A percentile compares a stretch with the other conserved stretches of the same genome.
These are phyloP conservation scores for Tetrahymena malaccensis DNA, from an alignment of 73 alveolate genomes.

Conservation along the genomic window DNA sequence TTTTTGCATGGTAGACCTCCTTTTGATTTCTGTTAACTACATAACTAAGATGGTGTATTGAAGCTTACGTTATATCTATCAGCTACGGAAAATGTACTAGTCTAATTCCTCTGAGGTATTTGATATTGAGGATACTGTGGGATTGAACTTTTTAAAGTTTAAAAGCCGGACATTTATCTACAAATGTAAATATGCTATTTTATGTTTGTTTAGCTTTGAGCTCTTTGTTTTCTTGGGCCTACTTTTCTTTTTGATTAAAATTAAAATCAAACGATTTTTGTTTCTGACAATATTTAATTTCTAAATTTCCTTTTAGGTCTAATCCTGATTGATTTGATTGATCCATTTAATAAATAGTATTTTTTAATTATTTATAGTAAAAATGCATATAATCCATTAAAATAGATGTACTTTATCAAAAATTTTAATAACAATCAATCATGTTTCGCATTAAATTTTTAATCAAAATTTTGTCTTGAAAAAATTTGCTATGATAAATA, in stretches of 20 bases:
- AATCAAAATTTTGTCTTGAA: neutral
- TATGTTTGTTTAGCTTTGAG: neutral
- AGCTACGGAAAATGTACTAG: neutral
- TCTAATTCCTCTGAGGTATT: neutral
- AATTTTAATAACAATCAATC: too few relatives aligned
- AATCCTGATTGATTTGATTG: neutral
- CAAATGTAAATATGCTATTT: neutral
- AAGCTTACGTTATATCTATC: neutral
- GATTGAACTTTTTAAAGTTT: neutral
- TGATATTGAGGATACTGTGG: neutral
- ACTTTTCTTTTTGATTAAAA: neutral
- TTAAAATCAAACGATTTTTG: neutral
- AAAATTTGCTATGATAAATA: too few relatives aligned
- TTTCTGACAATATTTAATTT: neutral
- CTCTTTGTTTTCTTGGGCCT: neutral
- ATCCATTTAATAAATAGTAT: neutral
- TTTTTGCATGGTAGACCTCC: neutral
- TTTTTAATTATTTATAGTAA: neutral
- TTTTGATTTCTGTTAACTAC: neutral
- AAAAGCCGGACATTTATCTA: neutral
- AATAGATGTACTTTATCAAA: neutral
- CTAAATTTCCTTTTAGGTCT: neutral
- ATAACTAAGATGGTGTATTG: neutral
- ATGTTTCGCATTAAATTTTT: neutral
- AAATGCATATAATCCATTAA: neutral